phyloP scores from a whole-genome alignment of 176 grass and related monocot species.

The Tuctoria greenei region DNA sequence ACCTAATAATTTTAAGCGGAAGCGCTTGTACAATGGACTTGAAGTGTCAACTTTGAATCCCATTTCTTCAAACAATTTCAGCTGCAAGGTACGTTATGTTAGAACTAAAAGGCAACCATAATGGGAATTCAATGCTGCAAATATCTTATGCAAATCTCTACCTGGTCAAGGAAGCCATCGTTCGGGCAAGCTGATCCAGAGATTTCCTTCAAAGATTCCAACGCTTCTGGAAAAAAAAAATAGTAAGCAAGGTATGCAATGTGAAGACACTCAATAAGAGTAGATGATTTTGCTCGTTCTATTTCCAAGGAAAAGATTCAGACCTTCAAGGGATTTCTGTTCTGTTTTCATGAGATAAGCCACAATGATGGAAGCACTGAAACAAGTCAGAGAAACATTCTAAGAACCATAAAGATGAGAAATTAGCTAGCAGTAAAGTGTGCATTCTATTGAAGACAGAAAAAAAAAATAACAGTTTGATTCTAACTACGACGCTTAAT shows the following conservation, averaged over 20 bases:
- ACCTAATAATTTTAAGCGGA: constrained; percentile 90
- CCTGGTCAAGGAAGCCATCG: constrained; percentile 95
- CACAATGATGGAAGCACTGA: constrained; percentile 70
- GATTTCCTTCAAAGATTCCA: constrained; percentile 71
- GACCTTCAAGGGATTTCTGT: constrained; percentile 83
- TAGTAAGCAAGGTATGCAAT: background rate
- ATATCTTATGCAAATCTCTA: constrained; percentile 27
- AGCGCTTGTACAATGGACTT: constrained; percentile 75
- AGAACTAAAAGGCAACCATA: constrained; percentile 15
- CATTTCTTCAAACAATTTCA: constrained; percentile 97
- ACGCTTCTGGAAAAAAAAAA: constrained; percentile 67
- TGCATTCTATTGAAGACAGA: background rate
- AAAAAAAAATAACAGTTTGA: background rate
- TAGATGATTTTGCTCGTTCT: background rate
- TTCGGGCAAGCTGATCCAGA: constrained; percentile 62
- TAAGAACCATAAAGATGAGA: background rate
- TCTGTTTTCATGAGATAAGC: constrained; percentile 93
- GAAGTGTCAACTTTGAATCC: constrained; percentile 80
- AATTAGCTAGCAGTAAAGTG: background rate
- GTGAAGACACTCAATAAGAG: background rate
- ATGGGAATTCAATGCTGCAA: constrained; percentile 16
- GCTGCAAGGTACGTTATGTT: constrained; percentile 44
- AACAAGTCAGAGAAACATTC: constrained; percentile 30
- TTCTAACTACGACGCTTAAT: background rate
- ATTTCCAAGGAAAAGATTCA: constrained; percentile 11